Percentiles rank a stretch among this genome's conserved stretches.
These are phyloP conservation scores for Alternaria incomplexa DNA, from an alignment of 2,329 filamentous ascomycete species.

Conservation along the genomic window DNA sequence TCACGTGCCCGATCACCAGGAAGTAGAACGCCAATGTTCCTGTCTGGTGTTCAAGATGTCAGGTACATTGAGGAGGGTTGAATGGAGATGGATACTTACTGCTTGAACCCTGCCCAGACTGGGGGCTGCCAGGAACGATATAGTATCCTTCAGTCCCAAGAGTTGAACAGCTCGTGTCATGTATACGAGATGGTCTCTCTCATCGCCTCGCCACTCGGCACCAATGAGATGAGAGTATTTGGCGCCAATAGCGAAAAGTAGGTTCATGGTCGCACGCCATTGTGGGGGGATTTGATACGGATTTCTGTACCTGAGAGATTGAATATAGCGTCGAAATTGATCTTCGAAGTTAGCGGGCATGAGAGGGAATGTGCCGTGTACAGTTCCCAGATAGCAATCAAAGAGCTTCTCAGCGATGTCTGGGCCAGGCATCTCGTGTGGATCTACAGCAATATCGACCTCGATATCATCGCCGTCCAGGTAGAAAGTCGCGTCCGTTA, in stretches of 20 bases:
- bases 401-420: constrained; percentile 42
- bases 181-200: constrained; percentile 48
- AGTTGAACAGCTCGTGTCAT: constrained; percentile 42
- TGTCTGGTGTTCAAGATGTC: constrained; percentile 13
- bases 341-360: constrained; percentile 28
- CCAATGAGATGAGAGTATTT: constrained; percentile 44
- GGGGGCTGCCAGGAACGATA: constrained; percentile 35
- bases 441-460: constrained; percentile 32
- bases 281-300: constrained; percentile 15
- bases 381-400: constrained; percentile 43
- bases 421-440: constrained; percentile 40
- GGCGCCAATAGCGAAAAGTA: constrained; percentile 53
- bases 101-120: constrained; percentile 49
- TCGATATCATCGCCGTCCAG: constrained; percentile 40
- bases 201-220: constrained; percentile 34
- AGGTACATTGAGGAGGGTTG: neutral
- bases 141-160: constrained; percentile 24
- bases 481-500: constrained; percentile 43
- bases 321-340: constrained; percentile 25
- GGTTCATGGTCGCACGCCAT: constrained; percentile 50
- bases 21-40: constrained; percentile 36
- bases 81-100: constrained; percentile 28
- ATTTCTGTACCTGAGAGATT: constrained; percentile 3
- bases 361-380: constrained; percentile 45
- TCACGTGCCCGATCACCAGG: constrained; percentile 33